These are phyloP conservation scores for Spergularia marina DNA, from an alignment of 148 eudicot genomes.

Conservation along the genomic window DNA sequence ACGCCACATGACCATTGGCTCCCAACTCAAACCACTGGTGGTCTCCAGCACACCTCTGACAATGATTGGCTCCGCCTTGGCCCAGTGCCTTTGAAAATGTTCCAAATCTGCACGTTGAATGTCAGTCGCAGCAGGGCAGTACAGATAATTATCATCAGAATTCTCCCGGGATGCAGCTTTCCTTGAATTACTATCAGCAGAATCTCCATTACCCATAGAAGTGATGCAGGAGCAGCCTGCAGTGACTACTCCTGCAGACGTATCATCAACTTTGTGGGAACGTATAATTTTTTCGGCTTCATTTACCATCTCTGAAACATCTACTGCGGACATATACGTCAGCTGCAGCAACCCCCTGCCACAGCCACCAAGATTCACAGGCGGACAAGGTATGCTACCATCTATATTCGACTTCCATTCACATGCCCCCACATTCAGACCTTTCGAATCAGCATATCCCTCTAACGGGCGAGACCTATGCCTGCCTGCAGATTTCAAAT, in stretches of 20 bases:
- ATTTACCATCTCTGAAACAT: conserved; percentile 34
- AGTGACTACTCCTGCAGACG: conserved; percentile 11
- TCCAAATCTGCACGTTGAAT: conserved; percentile 30
- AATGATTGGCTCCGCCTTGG: conserved; percentile 50
- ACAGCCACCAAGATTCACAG: conserved; percentile 52
- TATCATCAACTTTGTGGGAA: conserved; percentile 17
- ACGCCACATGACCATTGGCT: conserved; percentile 71
- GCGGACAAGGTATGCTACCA: conserved; percentile 66
- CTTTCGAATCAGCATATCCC: neutral
- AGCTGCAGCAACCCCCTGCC: conserved; percentile 34
- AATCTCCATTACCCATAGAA: conserved; percentile 17
- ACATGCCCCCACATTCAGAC: neutral
- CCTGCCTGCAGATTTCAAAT: neutral
- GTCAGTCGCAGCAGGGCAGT: conserved; percentile 39
- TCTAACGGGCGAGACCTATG: neutral
- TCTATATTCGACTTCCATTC: conserved; percentile 48
- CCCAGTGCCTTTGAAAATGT: conserved; percentile 61
- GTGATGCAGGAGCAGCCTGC: conserved; percentile 31
- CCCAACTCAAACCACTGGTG: conserved; percentile 61
- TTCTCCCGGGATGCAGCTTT: conserved; percentile 49
- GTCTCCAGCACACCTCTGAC: conserved; percentile 51
- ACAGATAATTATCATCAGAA: conserved; percentile 42
- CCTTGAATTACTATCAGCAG: conserved; percentile 19
- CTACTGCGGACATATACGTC: conserved; percentile 33
- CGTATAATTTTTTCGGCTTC: conserved; percentile 31